phyloP scores from a whole-genome alignment of 768 basidiomycete species.

The Pleurotus platypus region DNA sequence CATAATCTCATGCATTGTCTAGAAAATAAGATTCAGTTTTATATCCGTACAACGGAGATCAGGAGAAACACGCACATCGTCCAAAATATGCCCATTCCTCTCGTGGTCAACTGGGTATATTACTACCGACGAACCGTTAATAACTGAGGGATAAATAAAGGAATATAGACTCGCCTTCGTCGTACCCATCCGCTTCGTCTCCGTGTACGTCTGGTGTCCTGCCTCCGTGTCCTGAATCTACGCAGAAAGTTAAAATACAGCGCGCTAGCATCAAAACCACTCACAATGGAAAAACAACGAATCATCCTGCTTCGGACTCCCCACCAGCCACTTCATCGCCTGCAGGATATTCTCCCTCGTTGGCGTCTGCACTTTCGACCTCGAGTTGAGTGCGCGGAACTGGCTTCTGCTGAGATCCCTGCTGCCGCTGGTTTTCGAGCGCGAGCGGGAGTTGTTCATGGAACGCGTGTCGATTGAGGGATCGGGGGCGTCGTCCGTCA shows the following conservation, averaged over 20 bases:
- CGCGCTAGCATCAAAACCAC: neutral
- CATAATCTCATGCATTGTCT: slow-evolving; percentile 51
- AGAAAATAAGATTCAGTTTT: neutral
- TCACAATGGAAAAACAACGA: slow-evolving; percentile 76
- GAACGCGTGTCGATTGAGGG: slow-evolving; percentile 10
- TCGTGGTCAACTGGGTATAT: slow-evolving; percentile 94
- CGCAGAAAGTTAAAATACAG: neutral
- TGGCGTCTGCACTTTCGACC: slow-evolving; percentile 18
- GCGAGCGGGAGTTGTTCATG: slow-evolving; percentile 55
- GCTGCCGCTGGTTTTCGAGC: slow-evolving; percentile 27
- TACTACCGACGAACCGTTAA: slow-evolving; percentile 31
- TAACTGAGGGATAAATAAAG: neutral
- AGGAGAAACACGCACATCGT: slow-evolving; percentile 37
- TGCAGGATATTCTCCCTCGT: slow-evolving; percentile 45
- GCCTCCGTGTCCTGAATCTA: slow-evolving; percentile 93
- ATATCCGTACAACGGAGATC: neutral
- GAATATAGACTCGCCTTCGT: slow-evolving; percentile 52
- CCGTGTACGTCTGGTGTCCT: slow-evolving; percentile 77
- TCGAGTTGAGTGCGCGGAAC: too few relatives aligned
- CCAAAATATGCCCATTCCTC: slow-evolving; percentile 72
- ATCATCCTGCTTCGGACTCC: slow-evolving; percentile 63
- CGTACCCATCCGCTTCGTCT: slow-evolving; percentile 76
- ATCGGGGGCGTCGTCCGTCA: slow-evolving; percentile 42
- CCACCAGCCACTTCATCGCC: slow-evolving; percentile 60
- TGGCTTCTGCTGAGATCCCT: too few relatives aligned